Conservation (phyloP, 768 basidiomycete species). For the Tulasnella sp. region DNA sequence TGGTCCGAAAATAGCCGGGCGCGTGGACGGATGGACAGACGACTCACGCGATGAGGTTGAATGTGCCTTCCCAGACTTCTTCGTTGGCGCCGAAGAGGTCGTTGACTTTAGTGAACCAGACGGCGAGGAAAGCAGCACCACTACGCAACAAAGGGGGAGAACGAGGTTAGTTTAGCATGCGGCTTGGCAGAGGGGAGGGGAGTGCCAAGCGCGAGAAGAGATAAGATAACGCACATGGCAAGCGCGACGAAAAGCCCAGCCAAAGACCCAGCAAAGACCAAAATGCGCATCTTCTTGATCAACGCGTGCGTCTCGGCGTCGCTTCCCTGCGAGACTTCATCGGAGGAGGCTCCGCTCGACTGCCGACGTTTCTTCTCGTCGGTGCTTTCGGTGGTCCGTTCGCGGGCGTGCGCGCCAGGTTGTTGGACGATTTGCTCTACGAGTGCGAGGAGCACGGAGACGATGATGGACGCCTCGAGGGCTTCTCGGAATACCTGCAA, state of each 20-base stretch:
- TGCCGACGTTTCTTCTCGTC: conserved; percentile 15
- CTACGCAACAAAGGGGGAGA: neutral
- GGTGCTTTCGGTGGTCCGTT: conserved; percentile 22
- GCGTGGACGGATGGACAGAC: neutral
- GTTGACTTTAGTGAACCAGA: conserved; percentile 82
- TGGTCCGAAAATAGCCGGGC: conserved; percentile 43
- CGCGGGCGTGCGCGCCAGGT: conserved; percentile 2
- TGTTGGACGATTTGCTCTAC: conserved; percentile 64
- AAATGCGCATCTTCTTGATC: conserved; percentile 19
- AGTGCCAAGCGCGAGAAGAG: neutral
- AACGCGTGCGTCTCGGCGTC: conserved; percentile 1
- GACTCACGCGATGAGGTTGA: conserved; percentile 25
- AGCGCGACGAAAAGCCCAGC: conserved; percentile 69
- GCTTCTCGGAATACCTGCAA: conserved; percentile 70
- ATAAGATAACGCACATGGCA: conserved; percentile 37
- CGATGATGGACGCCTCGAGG: conserved; percentile 80
- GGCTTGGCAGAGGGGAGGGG: neutral
- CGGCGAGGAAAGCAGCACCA: neutral
- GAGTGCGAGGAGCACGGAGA: conserved; percentile 82
- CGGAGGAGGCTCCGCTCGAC: neutral
- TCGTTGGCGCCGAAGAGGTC: conserved; percentile 80
- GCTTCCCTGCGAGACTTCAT: neutral
- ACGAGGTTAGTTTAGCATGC: neutral
- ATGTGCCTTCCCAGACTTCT: conserved; percentile 82
- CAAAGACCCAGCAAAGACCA: conserved; percentile 42